Conservation (phyloP, 345 rosid genomes). For the Nasturtium officinale region DNA sequence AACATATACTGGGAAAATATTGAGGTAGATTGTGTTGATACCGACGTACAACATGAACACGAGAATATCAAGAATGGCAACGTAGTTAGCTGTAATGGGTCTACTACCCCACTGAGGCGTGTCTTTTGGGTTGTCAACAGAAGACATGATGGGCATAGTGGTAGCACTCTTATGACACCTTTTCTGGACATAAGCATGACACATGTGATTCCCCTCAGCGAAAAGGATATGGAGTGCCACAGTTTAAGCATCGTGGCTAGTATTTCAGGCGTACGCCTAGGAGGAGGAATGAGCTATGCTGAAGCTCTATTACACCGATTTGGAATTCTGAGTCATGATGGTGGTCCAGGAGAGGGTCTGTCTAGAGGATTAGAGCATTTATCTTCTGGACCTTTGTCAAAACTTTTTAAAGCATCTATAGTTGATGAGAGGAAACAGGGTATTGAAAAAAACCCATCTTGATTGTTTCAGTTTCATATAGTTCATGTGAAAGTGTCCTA, state of each 20-base stretch:
- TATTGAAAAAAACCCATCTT: slow-evolving; percentile 8
- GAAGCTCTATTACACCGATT: slow-evolving; percentile 91
- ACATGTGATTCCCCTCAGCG: slow-evolving; percentile 86
- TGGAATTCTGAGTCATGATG: slow-evolving; percentile 87
- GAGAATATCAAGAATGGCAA: slow-evolving; percentile 56
- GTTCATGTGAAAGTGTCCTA: slow-evolving; percentile 15
- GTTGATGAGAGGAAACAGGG: slow-evolving; percentile 50
- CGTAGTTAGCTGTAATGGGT: slow-evolving; percentile 47
- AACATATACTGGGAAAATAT: slow-evolving; percentile 72
- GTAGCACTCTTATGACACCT: slow-evolving; percentile 49
- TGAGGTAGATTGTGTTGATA: slow-evolving; percentile 84
- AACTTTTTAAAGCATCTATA: slow-evolving; percentile 70
- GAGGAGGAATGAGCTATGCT: slow-evolving; percentile 95
- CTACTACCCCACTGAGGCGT: slow-evolving; percentile 62
- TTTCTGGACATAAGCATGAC: slow-evolving; percentile 75
- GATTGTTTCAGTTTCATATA: background rate
- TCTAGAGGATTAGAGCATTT: slow-evolving; percentile 79
- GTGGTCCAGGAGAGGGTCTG: slow-evolving; percentile 91
- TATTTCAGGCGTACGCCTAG: slow-evolving; percentile 85
- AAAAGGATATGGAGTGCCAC: slow-evolving; percentile 80
- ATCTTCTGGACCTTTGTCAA: slow-evolving; percentile 82
- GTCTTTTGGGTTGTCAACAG: slow-evolving; percentile 86
- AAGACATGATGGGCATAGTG: slow-evolving; percentile 49
- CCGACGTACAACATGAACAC: slow-evolving; percentile 50
- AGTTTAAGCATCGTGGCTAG: slow-evolving; percentile 79